Conservation (phyloP, 2,329 filamentous ascomycete species). For the Rosellinia necatrix region DNA sequence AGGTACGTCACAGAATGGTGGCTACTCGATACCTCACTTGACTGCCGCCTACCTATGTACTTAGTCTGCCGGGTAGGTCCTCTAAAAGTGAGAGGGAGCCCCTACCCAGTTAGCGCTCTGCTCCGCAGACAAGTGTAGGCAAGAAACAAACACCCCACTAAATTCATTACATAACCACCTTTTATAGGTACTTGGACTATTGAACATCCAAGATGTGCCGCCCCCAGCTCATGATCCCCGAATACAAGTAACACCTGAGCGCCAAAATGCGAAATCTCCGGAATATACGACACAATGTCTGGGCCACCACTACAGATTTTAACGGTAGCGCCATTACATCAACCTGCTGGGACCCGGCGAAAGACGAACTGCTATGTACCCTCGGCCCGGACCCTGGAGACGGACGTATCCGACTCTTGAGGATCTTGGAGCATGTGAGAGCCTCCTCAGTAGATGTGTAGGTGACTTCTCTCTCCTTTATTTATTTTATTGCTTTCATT, state of each 20-base stretch:
- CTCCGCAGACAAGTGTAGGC: too few relatives aligned
- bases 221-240: conserved; percentile 1
- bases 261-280: conserved; percentile 83
- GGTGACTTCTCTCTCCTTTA: conserved; percentile 30
- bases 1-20: too few relatives aligned
- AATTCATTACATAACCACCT: too few relatives aligned
- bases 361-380: conserved; percentile 78
- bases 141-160: too few relatives aligned
- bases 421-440: conserved; percentile 52
- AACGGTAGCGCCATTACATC: conserved; percentile 66
- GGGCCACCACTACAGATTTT: conserved; percentile 59
- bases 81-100: too few relatives aligned
- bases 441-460: conserved; percentile 46
- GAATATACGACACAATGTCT: conserved; percentile 72
- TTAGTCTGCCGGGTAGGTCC: too few relatives aligned
- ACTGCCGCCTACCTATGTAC: too few relatives aligned
- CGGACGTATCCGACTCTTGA: conserved; percentile 73
- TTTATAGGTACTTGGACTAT: not conserved
- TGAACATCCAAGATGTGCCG: conserved; percentile 10
- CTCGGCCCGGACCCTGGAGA: conserved; percentile 77
- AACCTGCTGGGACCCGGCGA: conserved; percentile 82
- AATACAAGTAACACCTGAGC: not conserved
- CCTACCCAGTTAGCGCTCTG: too few relatives aligned
- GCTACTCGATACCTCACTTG: too few relatives aligned
- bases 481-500: too few relatives aligned